phyloP scores from a whole-genome alignment of 805 yeast genomes.

The Starmerella davenportii region DNA sequence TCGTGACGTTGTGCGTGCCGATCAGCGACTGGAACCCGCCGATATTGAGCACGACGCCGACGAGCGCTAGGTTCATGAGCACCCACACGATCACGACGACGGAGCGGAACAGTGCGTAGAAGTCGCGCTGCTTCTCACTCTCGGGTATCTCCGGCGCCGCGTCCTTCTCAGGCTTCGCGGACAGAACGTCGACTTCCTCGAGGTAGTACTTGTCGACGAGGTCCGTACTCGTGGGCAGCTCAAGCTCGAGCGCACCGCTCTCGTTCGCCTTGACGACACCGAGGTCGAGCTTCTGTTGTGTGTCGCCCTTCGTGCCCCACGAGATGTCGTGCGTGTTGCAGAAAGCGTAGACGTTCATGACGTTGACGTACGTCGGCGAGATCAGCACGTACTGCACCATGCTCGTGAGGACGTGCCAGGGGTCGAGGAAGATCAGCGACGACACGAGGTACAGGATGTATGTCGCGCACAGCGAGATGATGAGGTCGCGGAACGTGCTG shows the following conservation, averaged over 20 bases:
- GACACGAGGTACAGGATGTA: conserved; percentile 64
- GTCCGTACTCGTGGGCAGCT: conserved; percentile 53
- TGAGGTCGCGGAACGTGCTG: conserved; percentile 63
- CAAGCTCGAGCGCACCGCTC: conserved; percentile 49
- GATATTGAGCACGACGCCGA: conserved; percentile 67
- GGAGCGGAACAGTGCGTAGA: conserved; percentile 81
- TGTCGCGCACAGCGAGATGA: conserved; percentile 73
- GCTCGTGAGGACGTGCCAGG: conserved; percentile 53
- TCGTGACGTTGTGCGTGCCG: conserved; percentile 4
- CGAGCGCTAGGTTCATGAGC: conserved; percentile 61
- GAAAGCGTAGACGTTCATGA: conserved; percentile 48
- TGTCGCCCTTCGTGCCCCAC: conserved; percentile 92
- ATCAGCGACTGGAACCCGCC: conserved; percentile 43
- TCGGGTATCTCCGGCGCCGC: conserved; percentile 22
- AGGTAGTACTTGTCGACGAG: conserved; percentile 65
- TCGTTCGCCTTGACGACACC: conserved; percentile 65
- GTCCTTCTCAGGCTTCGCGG: conserved; percentile 20
- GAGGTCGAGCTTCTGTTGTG: conserved; percentile 42
- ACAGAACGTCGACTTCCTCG: conserved; percentile 42
- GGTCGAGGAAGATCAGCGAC: conserved; percentile 68
- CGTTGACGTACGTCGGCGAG: conserved; percentile 26
- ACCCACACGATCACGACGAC: conserved; percentile 81
- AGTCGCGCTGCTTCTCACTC: conserved; percentile 49
- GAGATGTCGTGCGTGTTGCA: conserved; percentile 57
- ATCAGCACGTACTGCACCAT: conserved; percentile 26